Conservation (phyloP, 352 stramenopile species). For the Phytophthora constricta region DNA sequence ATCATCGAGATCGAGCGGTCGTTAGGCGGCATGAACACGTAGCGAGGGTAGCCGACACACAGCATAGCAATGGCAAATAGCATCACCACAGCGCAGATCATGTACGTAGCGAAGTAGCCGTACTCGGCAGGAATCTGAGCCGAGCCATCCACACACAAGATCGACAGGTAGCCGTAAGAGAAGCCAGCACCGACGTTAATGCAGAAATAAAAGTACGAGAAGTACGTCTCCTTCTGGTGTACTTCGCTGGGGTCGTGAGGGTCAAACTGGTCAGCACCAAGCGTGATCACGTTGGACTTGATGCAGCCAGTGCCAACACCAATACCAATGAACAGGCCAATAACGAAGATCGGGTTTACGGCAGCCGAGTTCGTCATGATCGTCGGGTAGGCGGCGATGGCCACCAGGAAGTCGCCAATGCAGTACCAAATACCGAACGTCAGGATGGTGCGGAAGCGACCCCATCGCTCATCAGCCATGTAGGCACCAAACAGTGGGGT, state of each 20-base stretch:
- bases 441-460: slow-evolving; percentile 57
- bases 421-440: slow-evolving; percentile 58
- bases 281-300: slow-evolving; percentile 61
- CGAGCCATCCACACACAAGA: slow-evolving; percentile 70
- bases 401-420: slow-evolving; percentile 55
- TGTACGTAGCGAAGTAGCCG: slow-evolving; percentile 73
- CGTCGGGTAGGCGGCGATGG: slow-evolving; percentile 46
- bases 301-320: slow-evolving; percentile 46
- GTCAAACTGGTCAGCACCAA: slow-evolving; percentile 63
- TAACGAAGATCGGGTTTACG: slow-evolving; percentile 47
- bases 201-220: slow-evolving; percentile 81
- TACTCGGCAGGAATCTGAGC: slow-evolving; percentile 61
- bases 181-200: slow-evolving; percentile 73
- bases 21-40: slow-evolving; percentile 43
- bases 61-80: slow-evolving; percentile 36
- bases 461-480: slow-evolving; percentile 59
- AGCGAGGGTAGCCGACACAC: slow-evolving; percentile 43
- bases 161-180: slow-evolving; percentile 76
- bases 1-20: slow-evolving; percentile 46
- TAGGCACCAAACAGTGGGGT: slow-evolving; percentile 58
- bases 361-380: slow-evolving; percentile 32
- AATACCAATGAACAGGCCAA: slow-evolving; percentile 53
- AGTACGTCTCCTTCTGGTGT: slow-evolving; percentile 63
- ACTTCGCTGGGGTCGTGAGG: slow-evolving; percentile 42
- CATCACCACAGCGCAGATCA: slow-evolving; percentile 54